Evolutionary conservation across 2,329 filamentous ascomycete genomes (phyloP), one percentile per base, ranked within the genome.

Genomic region (Aureobasidium melanogenum): DNA sequence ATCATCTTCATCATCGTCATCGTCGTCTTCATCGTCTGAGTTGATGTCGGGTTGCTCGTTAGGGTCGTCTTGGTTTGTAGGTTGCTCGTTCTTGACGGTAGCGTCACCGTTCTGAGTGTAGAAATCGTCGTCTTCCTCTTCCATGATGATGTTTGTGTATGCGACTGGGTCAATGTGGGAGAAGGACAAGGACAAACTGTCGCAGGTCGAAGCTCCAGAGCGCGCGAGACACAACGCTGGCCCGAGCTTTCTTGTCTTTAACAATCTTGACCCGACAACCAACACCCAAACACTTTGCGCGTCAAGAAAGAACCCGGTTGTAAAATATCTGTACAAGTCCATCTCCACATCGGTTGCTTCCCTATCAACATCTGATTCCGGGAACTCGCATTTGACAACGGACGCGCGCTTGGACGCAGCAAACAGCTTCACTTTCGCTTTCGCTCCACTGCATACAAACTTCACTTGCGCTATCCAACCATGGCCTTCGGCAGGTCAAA

Each of bases 111-210:
- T 63, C 51, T 50, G 47, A 70, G 52, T 74, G 68, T 81, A 81
- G 65, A 81, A 76, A 70, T 80, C 78, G 64, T 80, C 79, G 62
- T 81, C 79, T 64, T 80, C 79, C 64, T 80, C 78, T 43, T 79
- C 78, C 78, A 80, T 80, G 15, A 28, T 67, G 51, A 30, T 41
- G 36, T 19, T 39, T 34, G 26, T n/a, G 6, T 32, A 30, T 38
- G 28, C 38, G 22, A 22, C 22, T 43, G 24, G 36, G 15, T 15
- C 28, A 34, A 17, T 24, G 24, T 28, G 15, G 24, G 34, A 55
- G 24, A 41, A 17, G 22, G 36, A 36, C 9, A 9, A 5, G 28
- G 28, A 30, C 8, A 8, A 30, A 1, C 22, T 55, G 51, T 55
- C 36, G 51, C 51, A 43, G 43, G 1, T n/a, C 14, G 34, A 52